phyloP scores from a whole-genome alignment of 2,329 filamentous ascomycete species.

The Claviceps pazoutovae region DNA sequence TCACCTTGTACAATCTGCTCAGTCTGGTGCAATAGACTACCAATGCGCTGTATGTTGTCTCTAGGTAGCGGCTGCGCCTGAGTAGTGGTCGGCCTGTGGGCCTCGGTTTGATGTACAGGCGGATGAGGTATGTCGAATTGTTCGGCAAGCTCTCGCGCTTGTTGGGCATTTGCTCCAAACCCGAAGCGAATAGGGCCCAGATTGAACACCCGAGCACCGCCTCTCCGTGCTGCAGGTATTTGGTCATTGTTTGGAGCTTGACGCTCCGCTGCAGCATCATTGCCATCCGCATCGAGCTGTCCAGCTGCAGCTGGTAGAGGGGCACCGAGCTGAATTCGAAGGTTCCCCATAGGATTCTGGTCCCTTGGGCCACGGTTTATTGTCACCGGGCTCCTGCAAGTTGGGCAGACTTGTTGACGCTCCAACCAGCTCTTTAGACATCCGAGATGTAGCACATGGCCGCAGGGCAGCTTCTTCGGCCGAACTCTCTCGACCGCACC shows the following conservation, averaged over 20 bases:
- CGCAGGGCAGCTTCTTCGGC: constrained; percentile 92
- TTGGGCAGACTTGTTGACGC: constrained; percentile 92
- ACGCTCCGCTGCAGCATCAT: constrained; percentile 7
- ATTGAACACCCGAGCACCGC: constrained; percentile 49
- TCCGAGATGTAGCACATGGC: constrained; percentile 85
- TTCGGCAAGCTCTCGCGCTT: constrained; percentile 54
- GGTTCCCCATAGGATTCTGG: constrained; percentile 15
- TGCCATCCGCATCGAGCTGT: constrained; percentile 3
- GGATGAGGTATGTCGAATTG: constrained; percentile 37
- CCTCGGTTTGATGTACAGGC: constrained; percentile 11
- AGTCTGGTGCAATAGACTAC: constrained; percentile 48
- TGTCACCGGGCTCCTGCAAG: constrained; percentile 68
- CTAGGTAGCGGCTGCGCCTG: constrained; percentile 9
- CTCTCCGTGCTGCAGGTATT: constrained; percentile 11
- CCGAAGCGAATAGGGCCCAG: constrained; percentile 63
- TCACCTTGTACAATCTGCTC: constrained; percentile 58
- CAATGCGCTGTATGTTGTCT: constrained; percentile 31
- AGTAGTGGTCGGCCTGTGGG: constrained; percentile 10
- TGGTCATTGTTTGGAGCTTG: constrained; percentile 8
- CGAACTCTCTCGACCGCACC: constrained; percentile 71
- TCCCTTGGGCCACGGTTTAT: constrained; percentile 15
- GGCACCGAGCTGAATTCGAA: constrained; percentile 19
- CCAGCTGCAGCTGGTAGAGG: constrained; percentile 7
- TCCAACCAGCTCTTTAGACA: constrained; percentile 96
- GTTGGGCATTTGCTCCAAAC: constrained; percentile 56